Evolutionary conservation across 2,329 filamentous ascomycete genomes (phyloP), one percentile per base, ranked within the genome.

Genomic region (Microsporum audouinii): DNA sequence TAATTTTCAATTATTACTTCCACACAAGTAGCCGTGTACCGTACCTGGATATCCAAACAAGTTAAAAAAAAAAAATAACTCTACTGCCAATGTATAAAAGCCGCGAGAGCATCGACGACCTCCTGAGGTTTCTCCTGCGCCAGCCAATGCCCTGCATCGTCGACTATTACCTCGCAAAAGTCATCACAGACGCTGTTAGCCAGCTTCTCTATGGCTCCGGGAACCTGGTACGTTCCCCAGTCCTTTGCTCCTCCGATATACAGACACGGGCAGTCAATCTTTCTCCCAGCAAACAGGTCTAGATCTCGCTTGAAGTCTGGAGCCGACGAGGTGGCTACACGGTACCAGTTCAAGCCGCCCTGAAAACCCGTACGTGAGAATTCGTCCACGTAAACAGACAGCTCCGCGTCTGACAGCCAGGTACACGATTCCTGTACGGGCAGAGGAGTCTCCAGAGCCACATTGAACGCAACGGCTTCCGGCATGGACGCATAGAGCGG

Each of bases 191-290:
- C 75, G 5, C 76, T 71, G 36, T 67, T 61, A 23, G 59, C 75
- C 71, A 84, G 81, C 33, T 77, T 78, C 68, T 88, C 83, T 3
- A 88, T 68, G 0, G 80, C 84, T 0, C 84, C 84, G 0, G 85
- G 85, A 65, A 85, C 80, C 69, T 88, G 86, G 68, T 82, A 86
- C 36, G 82, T 87, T 0, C 84, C 85, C 85, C 86, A 88, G 65
- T 88, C 86, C 61, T 79, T 72, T 53, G 75, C 76, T 0, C 86
- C 85, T 31, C 79, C 80, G n/a, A 88, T 78, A 65, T 85, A 88
- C 0, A 77, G 73, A 61, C 78, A 80, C 0, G 85, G 85, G 6
- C 85, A 80, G 57, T 83, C 80, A 23, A 88, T 82, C 68, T 79
- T 82, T 68, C 76, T 78, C 0, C 84, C 84, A 0, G 82, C 80